Conservation (phyloP, 2,329 filamentous ascomycete species). For the Metarhizium rileyi region DNA sequence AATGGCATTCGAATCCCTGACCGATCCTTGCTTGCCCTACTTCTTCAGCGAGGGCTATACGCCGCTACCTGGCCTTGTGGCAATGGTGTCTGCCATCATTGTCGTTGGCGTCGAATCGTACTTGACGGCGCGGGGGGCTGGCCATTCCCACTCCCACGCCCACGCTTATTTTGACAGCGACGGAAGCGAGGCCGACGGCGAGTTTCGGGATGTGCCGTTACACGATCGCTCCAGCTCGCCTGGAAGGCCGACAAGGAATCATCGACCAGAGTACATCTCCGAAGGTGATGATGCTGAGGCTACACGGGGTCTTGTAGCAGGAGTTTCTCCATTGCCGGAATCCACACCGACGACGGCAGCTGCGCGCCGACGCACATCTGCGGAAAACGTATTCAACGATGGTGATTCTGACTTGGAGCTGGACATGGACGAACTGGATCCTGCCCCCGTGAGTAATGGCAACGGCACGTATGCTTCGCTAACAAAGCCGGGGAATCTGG, state of each 20-base stretch:
- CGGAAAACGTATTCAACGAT: constrained; percentile 25
- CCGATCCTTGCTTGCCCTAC: constrained; percentile 61
- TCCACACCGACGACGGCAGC: constrained; percentile 35
- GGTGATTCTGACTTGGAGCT: constrained; percentile 49
- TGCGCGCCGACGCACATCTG: constrained; percentile 16
- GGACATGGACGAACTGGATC: constrained; percentile 51
- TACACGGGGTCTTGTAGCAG: constrained; percentile 46
- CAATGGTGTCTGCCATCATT: constrained; percentile 71
- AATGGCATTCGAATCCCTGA: constrained; percentile 57
- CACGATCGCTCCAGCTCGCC: constrained; percentile 22
- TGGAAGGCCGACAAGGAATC: constrained; percentile 25
- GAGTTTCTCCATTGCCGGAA: constrained; percentile 48
- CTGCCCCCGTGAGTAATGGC: constrained; percentile 18
- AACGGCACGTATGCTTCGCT: constrained; percentile 22
- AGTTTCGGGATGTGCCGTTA: constrained; percentile 15
- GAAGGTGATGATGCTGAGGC: constrained; percentile 39
- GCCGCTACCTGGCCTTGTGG: constrained; percentile 70
- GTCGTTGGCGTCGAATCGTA: constrained; percentile 86
- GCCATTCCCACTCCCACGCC: constrained; percentile 49
- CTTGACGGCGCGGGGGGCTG: constrained; percentile 61
- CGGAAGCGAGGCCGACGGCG: constrained; percentile 28
- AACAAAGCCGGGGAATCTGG: constrained; percentile 13
- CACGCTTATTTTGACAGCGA: constrained; percentile 41
- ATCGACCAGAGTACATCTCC: constrained; percentile 38
- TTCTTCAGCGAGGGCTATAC: constrained; percentile 74